Evolutionary conservation across 2,329 filamentous ascomycete genomes (phyloP), one percentile per base, ranked within the genome.

Genomic region (Corinectria fuckeliana): DNA sequence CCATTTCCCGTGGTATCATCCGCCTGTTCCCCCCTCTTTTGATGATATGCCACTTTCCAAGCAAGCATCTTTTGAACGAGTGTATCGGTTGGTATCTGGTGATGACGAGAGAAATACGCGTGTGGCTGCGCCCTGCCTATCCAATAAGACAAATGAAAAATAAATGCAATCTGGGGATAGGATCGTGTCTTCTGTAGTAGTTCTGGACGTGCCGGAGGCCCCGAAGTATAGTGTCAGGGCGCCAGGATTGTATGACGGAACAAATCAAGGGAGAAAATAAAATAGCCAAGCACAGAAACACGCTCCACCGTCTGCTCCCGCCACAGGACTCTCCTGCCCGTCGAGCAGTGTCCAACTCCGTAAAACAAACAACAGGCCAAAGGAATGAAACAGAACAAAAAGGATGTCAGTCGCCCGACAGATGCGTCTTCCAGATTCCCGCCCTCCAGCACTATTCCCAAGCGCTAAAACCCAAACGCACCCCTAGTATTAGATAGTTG

Each of bases 381-480:
- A 57, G 41, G 61, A 47, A 51, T 49, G 47, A 42, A 52, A 66
- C 55, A 55, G 59, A 66, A 48, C 23, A 56, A 55, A 53, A 50
- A 34, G 55, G 44, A 51, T 58, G 65, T 71, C 61, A 60, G 69
- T 71, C 54, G 69, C 69, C 69, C 61, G 63, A 71, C 64, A 58
- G 56, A 71, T 71, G 69, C 61, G 69, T 71, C 68, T 71, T 69
- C 57, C 65, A 62, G 63, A 52, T 53, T 62, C 57, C 66, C 66
- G 62, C 67, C 62, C 53, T 49, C 66, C 59, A 60, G 58, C 58
- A 56, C 63, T 50, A 20, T 48, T 51, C 53, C 58, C 52, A 32
- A 58, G 50, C 61, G 44, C 56, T 52, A 49, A 65, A 66, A 64
- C 57, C 48, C 56, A 60, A 60, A 62, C 62, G 52, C 49, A 57